These are phyloP conservation scores for Cladosporium sp. DNA, from an alignment of 2,329 filamentous ascomycete species.

Conservation along the genomic window DNA sequence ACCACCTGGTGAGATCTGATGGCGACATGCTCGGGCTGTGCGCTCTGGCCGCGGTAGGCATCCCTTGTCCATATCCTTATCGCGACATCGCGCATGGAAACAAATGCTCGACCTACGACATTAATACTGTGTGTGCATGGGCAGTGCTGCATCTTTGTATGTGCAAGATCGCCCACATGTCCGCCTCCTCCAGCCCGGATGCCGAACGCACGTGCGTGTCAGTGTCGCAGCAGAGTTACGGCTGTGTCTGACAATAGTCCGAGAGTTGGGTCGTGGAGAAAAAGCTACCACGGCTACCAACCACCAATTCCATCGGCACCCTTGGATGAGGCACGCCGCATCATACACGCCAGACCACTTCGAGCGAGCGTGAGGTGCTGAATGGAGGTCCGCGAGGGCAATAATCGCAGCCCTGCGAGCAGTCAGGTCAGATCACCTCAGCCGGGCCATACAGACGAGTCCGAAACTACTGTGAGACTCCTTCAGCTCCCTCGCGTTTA, in stretches of 20 bases:
- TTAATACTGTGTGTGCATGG: background rate
- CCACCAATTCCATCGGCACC: background rate
- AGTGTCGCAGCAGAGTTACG: constrained; percentile 2
- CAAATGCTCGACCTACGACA: background rate
- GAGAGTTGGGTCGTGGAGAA: background rate
- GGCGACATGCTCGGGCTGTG: too few relatives aligned
- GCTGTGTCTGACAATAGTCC: background rate
- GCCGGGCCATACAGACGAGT: background rate
- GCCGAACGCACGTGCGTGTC: constrained; percentile 10
- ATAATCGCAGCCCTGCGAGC: background rate
- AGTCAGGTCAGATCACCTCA: background rate
- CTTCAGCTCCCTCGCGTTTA: too few relatives aligned
- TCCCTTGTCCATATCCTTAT: constrained; percentile 5
- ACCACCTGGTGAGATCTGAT: background rate
- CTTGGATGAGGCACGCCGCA: too few relatives aligned
- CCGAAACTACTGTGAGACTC: background rate
- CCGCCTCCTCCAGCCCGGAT: background rate
- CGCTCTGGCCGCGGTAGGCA: too few relatives aligned
- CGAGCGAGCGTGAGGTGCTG: too few relatives aligned
- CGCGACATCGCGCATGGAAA: background rate
- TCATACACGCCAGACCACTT: too few relatives aligned
- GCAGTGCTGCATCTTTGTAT: too few relatives aligned
- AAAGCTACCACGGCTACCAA: background rate
- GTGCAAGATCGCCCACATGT: background rate
- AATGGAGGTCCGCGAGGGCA: background rate